Evolutionary conservation across 306 rosid species (phyloP).

Genomic region (Prunus kanzakura): DNA sequence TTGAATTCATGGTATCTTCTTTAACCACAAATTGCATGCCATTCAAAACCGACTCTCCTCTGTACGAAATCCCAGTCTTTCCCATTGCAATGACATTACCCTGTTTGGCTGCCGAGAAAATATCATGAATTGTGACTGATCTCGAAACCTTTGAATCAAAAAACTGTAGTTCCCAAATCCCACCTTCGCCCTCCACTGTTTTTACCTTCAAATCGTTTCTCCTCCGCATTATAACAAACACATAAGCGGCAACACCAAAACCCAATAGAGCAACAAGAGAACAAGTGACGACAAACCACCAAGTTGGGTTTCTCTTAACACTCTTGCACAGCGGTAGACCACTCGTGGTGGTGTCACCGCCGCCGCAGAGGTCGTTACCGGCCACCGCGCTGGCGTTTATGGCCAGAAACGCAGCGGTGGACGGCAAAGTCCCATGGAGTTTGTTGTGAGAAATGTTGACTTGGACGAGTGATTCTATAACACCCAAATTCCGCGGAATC

Average conservation of each 20-base stretch:
- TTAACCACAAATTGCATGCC: slow-evolving; percentile 51
- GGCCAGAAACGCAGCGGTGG: slow-evolving; percentile 69
- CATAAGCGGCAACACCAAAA: slow-evolving; percentile 18
- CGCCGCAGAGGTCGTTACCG: slow-evolving; percentile 68
- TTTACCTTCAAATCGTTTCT: slow-evolving; percentile 32
- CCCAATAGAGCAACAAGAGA: slow-evolving; percentile 29
- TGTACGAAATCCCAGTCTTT: slow-evolving; percentile 40
- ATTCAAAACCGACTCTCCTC: slow-evolving; percentile 38
- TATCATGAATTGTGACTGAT: slow-evolving; percentile 40
- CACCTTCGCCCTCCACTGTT: slow-evolving; percentile 57
- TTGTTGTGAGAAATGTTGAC: slow-evolving; percentile 77
- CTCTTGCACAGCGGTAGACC: slow-evolving; percentile 59
- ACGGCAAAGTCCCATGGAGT: slow-evolving; percentile 66
- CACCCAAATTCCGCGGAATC: slow-evolving; percentile 59
- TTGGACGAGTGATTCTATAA: slow-evolving; percentile 58
- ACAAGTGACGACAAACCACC: slow-evolving; percentile 47
- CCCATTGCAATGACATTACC: slow-evolving; percentile 47
- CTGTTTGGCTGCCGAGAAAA: slow-evolving; percentile 39
- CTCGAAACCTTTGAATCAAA: slow-evolving; percentile 42
- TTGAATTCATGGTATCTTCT: slow-evolving; percentile 34
- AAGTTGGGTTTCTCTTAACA: slow-evolving; percentile 19
- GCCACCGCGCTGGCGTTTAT: slow-evolving; percentile 65
- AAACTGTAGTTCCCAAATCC: slow-evolving; percentile 64
- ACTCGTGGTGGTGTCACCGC: slow-evolving; percentile 21
- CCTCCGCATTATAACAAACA: slow-evolving; percentile 31